Percentiles rank a stretch among this genome's conserved stretches.
These are phyloP conservation scores for Paramyrothecium roridum DNA, from an alignment of 2,329 filamentous ascomycete genomes.

Conservation along the genomic window DNA sequence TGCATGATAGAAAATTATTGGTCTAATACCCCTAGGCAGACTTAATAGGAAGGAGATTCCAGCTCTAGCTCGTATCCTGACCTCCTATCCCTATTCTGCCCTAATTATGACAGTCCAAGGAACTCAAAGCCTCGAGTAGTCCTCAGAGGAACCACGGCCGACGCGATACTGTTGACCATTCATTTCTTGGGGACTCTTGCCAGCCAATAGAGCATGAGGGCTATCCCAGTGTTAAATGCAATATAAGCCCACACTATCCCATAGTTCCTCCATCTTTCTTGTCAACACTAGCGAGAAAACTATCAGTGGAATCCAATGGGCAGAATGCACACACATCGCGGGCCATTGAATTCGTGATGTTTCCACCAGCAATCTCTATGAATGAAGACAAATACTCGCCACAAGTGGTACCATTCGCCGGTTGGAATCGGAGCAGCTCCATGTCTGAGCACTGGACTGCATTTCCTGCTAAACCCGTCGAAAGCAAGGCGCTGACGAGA, in stretches of 20 bases:
- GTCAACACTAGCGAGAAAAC: not conserved
- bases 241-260: conserved; percentile 1
- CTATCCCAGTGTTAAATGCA: not conserved
- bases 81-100: too few species aligned
- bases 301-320: not conserved
- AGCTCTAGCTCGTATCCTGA: too few species aligned
- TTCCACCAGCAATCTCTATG: conserved; percentile 7
- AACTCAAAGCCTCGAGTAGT: too few species aligned
- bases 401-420: conserved; percentile 7
- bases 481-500: not conserved
- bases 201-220: not conserved
- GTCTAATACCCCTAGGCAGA: too few species aligned
- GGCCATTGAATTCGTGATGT: conserved; percentile 1
- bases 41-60: too few species aligned
- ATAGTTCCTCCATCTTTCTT: not conserved
- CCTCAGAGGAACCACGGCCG: too few species aligned
- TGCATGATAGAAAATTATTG: too few species aligned
- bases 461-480: conserved; percentile 5
- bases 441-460: conserved; percentile 8
- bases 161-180: too few species aligned
- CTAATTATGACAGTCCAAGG: too few species aligned
- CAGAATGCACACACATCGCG: not conserved
- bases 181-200: conserved; percentile 6
- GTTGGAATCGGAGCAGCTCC: conserved; percentile 11
- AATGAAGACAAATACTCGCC: conserved; percentile 10